Evolutionary conservation across 2,329 filamentous ascomycete species (phyloP).

Genomic region (Fusarium sp.): DNA sequence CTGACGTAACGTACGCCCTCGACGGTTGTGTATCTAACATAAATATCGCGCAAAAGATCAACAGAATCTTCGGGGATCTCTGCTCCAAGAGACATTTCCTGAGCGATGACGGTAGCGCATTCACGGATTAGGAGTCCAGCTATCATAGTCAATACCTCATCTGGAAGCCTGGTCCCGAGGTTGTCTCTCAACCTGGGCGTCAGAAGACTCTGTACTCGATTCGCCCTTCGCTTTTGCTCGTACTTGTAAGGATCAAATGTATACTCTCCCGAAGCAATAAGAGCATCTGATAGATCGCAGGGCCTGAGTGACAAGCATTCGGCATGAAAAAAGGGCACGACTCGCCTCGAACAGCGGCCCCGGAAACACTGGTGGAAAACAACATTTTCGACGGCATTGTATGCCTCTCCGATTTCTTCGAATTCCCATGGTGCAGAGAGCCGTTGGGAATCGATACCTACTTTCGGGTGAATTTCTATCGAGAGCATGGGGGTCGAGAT

Average conservation of each 20-base stretch:
- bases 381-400: constrained; percentile 14
- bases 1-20: constrained; percentile 29
- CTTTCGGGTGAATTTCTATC: constrained; percentile 6
- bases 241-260: constrained; percentile 13
- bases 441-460: constrained; percentile 18
- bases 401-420: constrained; percentile 8
- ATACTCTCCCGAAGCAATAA: constrained; percentile 27
- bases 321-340: constrained; percentile 24
- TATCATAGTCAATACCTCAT: constrained; percentile 18
- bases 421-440: constrained; percentile 19
- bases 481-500: not conserved
- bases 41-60: constrained; percentile 14
- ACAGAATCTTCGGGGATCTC: not conserved
- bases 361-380: constrained; percentile 20
- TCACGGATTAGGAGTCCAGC: constrained; percentile 28
- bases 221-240: not conserved
- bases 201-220: constrained; percentile 3
- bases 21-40: not conserved
- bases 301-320: constrained; percentile 25
- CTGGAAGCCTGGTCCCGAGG: constrained; percentile 17
- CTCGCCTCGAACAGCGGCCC: constrained; percentile 3
- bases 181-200: constrained; percentile 10
- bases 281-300: constrained; percentile 13
- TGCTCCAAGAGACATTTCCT: constrained; percentile 8
- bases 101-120: constrained; percentile 21